Evolutionary conservation across 495 filamentous ascomycete genomes (phyloP).

Genomic region (Aspergillus baeticus): DNA sequence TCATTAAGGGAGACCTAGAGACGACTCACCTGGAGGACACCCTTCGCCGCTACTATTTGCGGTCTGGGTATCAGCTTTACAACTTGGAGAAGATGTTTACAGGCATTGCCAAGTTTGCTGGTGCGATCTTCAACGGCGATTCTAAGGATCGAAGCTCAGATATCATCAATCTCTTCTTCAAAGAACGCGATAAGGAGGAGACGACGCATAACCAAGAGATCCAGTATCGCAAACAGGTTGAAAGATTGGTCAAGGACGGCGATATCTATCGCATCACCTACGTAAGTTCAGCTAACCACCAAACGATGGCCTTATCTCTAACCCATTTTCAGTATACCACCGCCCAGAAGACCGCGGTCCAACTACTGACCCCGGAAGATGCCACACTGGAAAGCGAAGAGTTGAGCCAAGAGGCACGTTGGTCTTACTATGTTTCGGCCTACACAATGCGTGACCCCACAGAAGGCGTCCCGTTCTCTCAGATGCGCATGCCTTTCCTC

Average conservation of each 20-base stretch:
- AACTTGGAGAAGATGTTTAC: conserved; percentile 81
- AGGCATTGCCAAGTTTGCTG: conserved; percentile 71
- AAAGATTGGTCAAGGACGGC: conserved; percentile 83
- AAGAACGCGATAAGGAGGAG: conserved; percentile 73
- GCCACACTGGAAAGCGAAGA: conserved; percentile 69
- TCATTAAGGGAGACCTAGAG: conserved; percentile 74
- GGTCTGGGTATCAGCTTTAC: conserved; percentile 86
- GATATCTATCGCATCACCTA: conserved; percentile 84
- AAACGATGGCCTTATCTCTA: not conserved
- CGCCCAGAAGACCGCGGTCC: conserved; percentile 59
- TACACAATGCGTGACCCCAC: conserved; percentile 87
- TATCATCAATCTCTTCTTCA: conserved; percentile 78
- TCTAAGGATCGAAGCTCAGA: conserved; percentile 88
- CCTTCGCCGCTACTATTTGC: conserved; percentile 83
- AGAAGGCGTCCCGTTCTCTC: conserved; percentile 69
- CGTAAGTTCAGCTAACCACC: conserved; percentile 50
- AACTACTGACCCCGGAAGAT: conserved; percentile 76
- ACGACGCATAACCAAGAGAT: conserved; percentile 85
- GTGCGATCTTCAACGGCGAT: conserved; percentile 73
- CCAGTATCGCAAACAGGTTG: conserved; percentile 79
- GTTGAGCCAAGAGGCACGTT: conserved; percentile 58
- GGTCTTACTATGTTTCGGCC: conserved; percentile 92
- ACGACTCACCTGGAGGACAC: conserved; percentile 80
- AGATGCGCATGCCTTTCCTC: conserved; percentile 65
- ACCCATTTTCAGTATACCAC: conserved; percentile 47